Conservation (phyloP, 805 yeast species). For the Saccharomycopsis javanensis region DNA sequence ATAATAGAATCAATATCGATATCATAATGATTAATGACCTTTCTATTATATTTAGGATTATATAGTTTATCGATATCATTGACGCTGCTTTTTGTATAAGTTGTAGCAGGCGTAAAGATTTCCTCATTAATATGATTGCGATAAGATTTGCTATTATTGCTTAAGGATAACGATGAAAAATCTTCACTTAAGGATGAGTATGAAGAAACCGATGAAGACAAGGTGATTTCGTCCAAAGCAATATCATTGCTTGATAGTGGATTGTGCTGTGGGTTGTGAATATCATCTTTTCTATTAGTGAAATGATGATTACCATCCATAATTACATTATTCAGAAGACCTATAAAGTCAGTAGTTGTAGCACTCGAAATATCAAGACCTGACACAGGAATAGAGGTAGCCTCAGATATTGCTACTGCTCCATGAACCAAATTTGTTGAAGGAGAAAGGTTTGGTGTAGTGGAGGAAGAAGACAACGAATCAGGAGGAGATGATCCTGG, state of each 20-base stretch:
- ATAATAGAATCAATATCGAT: slow-evolving; percentile 19
- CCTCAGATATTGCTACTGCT: not conserved
- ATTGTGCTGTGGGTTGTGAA: not conserved
- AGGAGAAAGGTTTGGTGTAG: not conserved
- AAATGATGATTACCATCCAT: not conserved
- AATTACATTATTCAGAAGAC: not conserved
- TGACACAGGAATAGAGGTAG: not conserved
- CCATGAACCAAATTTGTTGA: not conserved
- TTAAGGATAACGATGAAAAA: not conserved
- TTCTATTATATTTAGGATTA: slow-evolving; percentile 18
- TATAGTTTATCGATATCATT: slow-evolving; percentile 16
- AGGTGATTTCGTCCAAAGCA: not conserved
- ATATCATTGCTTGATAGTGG: not conserved
- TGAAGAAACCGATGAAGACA: not conserved
- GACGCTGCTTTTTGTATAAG: not conserved
- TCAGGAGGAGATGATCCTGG: slow-evolving; percentile 1
- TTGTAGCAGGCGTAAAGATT: not conserved
- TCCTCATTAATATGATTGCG: not conserved
- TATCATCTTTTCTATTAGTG: not conserved
- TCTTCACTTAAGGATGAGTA: not conserved
- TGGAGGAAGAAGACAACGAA: not conserved
- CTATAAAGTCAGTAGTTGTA: not conserved
- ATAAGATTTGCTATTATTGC: not conserved
- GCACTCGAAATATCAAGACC: not conserved
- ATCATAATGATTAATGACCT: slow-evolving; percentile 17